Conservation (phyloP, 805 yeast species). For the Jamesozyma rosinii region DNA sequence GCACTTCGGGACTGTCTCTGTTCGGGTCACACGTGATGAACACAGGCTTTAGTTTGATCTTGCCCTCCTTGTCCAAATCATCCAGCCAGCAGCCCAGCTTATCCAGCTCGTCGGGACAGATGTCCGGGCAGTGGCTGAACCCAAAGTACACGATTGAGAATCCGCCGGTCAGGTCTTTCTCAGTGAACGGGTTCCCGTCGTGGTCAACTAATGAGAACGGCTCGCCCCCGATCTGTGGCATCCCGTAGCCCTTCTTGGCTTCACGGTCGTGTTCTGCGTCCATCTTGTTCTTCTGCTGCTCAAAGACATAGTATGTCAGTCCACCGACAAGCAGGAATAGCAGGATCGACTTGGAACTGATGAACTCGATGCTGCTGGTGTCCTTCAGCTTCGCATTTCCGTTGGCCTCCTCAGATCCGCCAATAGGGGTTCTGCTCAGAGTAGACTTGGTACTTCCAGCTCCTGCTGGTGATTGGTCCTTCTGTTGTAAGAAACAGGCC, state of each 20-base stretch:
- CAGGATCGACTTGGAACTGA: constrained; percentile 76
- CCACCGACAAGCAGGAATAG: constrained; percentile 63
- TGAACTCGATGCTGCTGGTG: constrained; percentile 45
- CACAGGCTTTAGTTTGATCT: constrained; percentile 65
- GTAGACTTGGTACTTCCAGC: not conserved
- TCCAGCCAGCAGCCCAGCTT: constrained; percentile 65
- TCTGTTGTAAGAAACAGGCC: not conserved
- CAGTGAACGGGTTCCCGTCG: constrained; percentile 65
- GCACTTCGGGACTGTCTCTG: constrained; percentile 79
- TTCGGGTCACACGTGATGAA: constrained; percentile 97
- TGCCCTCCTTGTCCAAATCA: constrained; percentile 43
- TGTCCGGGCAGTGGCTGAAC: constrained; percentile 95
- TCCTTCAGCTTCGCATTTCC: constrained; percentile 32
- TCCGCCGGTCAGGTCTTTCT: constrained; percentile 63
- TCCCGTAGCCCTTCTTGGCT: constrained; percentile 79
- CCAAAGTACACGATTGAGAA: constrained; percentile 90
- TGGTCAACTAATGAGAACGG: constrained; percentile 67
- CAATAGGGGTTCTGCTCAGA: constrained; percentile 41
- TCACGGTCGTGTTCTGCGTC: constrained; percentile 72
- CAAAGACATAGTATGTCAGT: constrained; percentile 60
- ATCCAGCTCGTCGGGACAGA: constrained; percentile 96
- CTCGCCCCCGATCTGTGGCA: constrained; percentile 93
- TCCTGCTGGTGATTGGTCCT: not conserved
- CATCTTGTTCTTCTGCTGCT: constrained; percentile 65
- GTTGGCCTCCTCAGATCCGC: constrained; percentile 36